Percentiles rank a stretch among this genome's conserved stretches.
Evolutionary conservation across 257 asterid genomes (phyloP).

Genomic region (Schizonepeta tenuifolia): DNA sequence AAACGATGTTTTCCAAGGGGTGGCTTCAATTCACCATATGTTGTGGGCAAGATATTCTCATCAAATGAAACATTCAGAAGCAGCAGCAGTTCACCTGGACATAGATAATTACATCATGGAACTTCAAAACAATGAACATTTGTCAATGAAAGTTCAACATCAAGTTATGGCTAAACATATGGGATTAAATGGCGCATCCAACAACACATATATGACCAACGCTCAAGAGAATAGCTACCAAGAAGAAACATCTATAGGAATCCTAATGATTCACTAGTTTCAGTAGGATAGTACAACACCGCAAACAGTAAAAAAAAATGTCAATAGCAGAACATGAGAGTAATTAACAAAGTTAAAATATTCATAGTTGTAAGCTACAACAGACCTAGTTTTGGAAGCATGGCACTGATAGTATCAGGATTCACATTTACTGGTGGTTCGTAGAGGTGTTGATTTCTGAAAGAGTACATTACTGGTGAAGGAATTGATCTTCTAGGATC

Average conservation of each 20-base stretch:
- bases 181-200: background rate
- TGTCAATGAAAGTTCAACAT: background rate
- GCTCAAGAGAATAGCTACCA: background rate
- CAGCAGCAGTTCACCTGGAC: constrained; percentile 74
- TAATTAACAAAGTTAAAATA: background rate
- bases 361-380: constrained; percentile 9
- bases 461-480: constrained; percentile 70
- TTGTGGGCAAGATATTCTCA: constrained; percentile 73
- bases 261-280: constrained; percentile 2
- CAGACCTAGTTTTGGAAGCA: constrained; percentile 94
- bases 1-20: constrained; percentile 98
- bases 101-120: constrained; percentile 24
- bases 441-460: constrained; percentile 71
- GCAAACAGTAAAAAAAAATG: background rate
- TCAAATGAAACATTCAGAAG: constrained; percentile 78
- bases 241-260: background rate
- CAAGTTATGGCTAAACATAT: background rate
- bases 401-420: constrained; percentile 88
- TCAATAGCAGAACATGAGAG: constrained; percentile 18
- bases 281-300: constrained; percentile 11
- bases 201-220: constrained; percentile 10
- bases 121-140: constrained; percentile 1
- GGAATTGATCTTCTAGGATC: constrained; percentile 91
- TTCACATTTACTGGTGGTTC: constrained; percentile 71
- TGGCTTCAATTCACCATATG: constrained; percentile 93